These are phyloP conservation scores for Mucor racemosus DNA, from an alignment of 371 early-diverging fungal species.

Conservation along the genomic window DNA sequence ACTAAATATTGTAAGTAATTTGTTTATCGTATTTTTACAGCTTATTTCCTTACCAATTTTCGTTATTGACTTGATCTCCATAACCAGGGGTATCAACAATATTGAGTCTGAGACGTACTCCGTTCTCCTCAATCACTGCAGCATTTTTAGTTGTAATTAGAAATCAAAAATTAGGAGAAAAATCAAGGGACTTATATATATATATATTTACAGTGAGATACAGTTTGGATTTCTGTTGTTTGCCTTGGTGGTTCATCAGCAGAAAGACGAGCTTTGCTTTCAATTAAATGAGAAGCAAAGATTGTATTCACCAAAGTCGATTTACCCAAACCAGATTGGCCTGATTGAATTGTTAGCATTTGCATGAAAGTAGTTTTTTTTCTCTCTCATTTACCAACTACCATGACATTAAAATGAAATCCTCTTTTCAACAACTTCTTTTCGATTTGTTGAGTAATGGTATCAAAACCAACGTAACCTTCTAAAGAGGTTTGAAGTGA, in stretches of 20 bases:
- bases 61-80: conserved; percentile 88
- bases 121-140: conserved; percentile 82
- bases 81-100: conserved; percentile 86
- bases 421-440: conserved; percentile 92
- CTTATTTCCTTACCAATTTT: conserved; percentile 66
- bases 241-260: conserved; percentile 79
- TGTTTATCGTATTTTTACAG: neutral
- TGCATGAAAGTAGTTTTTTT: neutral
- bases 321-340: conserved; percentile 98
- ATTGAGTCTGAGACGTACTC: conserved; percentile 82
- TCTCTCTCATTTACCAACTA: conserved; percentile 72
- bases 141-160: conserved; percentile 12
- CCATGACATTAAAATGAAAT: conserved; percentile 94
- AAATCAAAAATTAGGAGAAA: conserved; percentile 20
- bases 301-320: conserved; percentile 98
- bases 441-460: conserved; percentile 92
- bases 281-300: conserved; percentile 85
- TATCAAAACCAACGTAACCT: conserved; percentile 95
- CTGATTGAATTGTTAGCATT: conserved; percentile 33
- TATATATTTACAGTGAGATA: conserved; percentile 68
- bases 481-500: conserved; percentile 46
- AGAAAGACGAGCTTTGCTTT: conserved; percentile 79
- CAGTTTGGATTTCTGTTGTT: conserved; percentile 85
- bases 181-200: conserved; percentile 12
- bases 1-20: conserved; percentile 36